These are phyloP conservation scores for Arthrobotrys entomopaga DNA, from an alignment of 2,329 filamentous ascomycete species.

Conservation along the genomic window DNA sequence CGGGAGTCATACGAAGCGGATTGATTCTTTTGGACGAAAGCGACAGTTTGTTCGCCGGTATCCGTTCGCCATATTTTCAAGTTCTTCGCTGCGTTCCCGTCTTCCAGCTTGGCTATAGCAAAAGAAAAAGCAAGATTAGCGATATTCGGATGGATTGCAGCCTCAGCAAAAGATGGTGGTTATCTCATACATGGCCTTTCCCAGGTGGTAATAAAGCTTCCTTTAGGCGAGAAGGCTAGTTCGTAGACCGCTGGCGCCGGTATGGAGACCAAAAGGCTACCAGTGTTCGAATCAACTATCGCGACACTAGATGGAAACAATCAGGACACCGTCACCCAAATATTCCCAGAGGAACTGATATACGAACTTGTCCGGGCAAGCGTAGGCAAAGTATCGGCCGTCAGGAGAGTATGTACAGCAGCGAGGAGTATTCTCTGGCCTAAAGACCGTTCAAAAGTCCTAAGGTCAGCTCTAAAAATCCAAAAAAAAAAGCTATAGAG, in stretches of 20 bases:
- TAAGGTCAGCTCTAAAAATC: constrained; percentile 49
- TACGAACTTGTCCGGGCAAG: constrained; percentile 77
- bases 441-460: constrained; percentile 61
- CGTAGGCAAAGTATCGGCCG: constrained; percentile 95
- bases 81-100: constrained; percentile 93
- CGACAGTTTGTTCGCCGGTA: constrained; percentile 75
- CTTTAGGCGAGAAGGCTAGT: constrained; percentile 89
- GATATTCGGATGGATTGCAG: neutral
- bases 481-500: neutral
- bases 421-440: constrained; percentile 91
- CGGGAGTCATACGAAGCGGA: constrained; percentile 74
- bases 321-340: constrained; percentile 23
- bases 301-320: constrained; percentile 70
- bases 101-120: constrained; percentile 79
- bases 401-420: constrained; percentile 96
- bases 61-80: constrained; percentile 94
- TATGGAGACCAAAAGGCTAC: constrained; percentile 78
- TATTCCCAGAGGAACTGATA: neutral
- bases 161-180: constrained; percentile 1
- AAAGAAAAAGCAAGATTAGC: neutral
- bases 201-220: constrained; percentile 95
- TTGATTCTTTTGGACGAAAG: constrained; percentile 96
- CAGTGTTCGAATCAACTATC: constrained; percentile 82
- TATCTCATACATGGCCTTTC: constrained; percentile 75
- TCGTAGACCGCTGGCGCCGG: constrained; percentile 88